Conservation (phyloP, 768 basidiomycete species). For the Leccinum disarticulatum region DNA sequence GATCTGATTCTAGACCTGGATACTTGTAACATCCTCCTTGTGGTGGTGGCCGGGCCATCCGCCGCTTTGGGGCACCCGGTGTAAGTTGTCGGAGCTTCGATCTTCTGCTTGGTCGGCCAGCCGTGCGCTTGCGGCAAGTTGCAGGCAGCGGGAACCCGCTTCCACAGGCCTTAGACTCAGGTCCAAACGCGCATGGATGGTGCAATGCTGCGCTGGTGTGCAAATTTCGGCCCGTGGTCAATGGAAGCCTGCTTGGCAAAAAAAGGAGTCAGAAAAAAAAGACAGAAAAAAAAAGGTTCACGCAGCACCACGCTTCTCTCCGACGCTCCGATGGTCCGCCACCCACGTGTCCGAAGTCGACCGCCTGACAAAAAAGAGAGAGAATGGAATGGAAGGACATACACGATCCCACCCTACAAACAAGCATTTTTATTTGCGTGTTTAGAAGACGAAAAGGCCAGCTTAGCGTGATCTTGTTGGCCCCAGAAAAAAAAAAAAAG, state of each 20-base stretch:
- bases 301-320: slow-evolving; percentile 11
- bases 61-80: not conserved
- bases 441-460: not conserved
- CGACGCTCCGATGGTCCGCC: slow-evolving; percentile 12
- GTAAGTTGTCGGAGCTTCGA: not conserved
- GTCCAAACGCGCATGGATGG: not conserved
- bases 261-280: not conserved
- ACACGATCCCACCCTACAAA: not conserved
- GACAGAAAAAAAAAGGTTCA: not conserved
- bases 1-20: not conserved
- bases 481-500: not conserved
- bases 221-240: not conserved
- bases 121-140: not conserved
- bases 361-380: not conserved
- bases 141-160: not conserved
- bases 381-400: not conserved
- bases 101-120: not conserved
- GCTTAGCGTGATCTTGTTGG: not conserved
- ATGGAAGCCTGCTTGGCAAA: not conserved
- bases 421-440: slow-evolving; percentile 1
- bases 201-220: not conserved
- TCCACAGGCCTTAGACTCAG: not conserved
- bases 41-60: not conserved
- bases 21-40: not conserved
- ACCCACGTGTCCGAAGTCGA: slow-evolving; percentile 9